A percentile compares a stretch with the other conserved stretches of the same genome.
phyloP scores from a whole-genome alignment of 352 stramenopile species.

The Globisporangium okanoganense region DNA sequence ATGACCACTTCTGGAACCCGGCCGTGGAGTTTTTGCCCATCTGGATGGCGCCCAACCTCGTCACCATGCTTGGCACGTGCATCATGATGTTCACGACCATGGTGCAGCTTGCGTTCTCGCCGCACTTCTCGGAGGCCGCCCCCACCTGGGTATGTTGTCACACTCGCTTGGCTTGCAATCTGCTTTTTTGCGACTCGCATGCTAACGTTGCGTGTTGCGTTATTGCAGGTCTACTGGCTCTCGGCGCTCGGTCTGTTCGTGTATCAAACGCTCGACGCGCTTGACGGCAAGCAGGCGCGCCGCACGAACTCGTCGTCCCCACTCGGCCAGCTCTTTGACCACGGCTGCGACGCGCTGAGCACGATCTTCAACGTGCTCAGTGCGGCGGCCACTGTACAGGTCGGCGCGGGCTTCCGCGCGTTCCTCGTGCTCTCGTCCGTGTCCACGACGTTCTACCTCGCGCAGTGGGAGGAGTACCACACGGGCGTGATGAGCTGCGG shows the following conservation, averaged over 20 bases:
- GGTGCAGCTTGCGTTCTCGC: constrained; percentile 73
- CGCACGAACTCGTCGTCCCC: constrained; percentile 92
- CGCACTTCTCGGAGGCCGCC: constrained; percentile 58
- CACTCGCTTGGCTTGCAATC: not conserved
- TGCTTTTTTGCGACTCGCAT: not conserved
- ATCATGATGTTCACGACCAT: constrained; percentile 76
- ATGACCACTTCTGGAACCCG: constrained; percentile 82
- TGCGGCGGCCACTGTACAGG: constrained; percentile 57
- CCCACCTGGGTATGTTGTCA: constrained; percentile 40
- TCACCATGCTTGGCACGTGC: constrained; percentile 85
- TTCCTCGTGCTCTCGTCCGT: constrained; percentile 72
- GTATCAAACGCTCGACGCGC: constrained; percentile 98
- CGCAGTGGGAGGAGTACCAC: constrained; percentile 89
- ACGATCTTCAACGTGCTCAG: constrained; percentile 81
- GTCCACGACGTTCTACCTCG: constrained; percentile 80
- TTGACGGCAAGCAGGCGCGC: constrained; percentile 98
- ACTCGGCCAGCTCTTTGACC: constrained; percentile 98
- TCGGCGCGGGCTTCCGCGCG: constrained; percentile 35
- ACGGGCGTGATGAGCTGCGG: constrained; percentile 88
- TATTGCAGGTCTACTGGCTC: constrained; percentile 50
- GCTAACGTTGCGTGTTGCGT: not conserved
- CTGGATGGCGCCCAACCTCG: constrained; percentile 91
- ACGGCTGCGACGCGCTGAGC: constrained; percentile 89
- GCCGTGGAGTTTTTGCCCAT: constrained; percentile 76
- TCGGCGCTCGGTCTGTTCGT: constrained; percentile 78